phyloP scores from a whole-genome alignment of 2,329 filamentous ascomycete genomes.

The Colletotrichum tropicicola region DNA sequence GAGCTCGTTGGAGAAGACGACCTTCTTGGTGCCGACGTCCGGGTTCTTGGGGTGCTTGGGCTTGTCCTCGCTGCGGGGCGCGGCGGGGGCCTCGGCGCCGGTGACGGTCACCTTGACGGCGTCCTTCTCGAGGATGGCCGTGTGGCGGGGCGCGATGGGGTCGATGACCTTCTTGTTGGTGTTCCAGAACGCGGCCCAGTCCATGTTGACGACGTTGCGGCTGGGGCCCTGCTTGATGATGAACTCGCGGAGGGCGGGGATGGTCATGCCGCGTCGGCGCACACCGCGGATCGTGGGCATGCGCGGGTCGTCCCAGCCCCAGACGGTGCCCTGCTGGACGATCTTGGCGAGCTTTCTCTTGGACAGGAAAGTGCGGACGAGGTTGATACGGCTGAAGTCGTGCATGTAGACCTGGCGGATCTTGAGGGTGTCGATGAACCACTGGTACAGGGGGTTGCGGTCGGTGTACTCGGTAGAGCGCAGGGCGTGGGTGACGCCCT shows the following conservation, averaged over 20 bases:
- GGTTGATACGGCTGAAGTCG: conserved; percentile 88
- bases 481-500: conserved; percentile 85
- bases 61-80: conserved; percentile 75
- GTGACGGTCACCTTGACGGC: conserved; percentile 75
- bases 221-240: conserved; percentile 86
- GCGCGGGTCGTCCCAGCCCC: conserved; percentile 87
- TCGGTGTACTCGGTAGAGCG: conserved; percentile 89
- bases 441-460: conserved; percentile 86
- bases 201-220: conserved; percentile 84
- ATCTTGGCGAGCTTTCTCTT: conserved; percentile 89
- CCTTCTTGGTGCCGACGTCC: conserved; percentile 85
- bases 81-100: conserved; percentile 72
- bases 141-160: conserved; percentile 77
- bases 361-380: conserved; percentile 82
- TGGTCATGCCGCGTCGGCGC: conserved; percentile 79
- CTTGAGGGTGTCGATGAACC: conserved; percentile 80
- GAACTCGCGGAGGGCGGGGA: conserved; percentile 82
- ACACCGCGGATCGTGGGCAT: conserved; percentile 88
- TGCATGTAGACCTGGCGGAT: conserved; percentile 83
- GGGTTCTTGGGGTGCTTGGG: conserved; percentile 92
- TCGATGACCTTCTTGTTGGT: conserved; percentile 86
- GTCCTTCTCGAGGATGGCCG: conserved; percentile 75
- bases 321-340: conserved; percentile 78
- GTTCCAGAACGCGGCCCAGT: conserved; percentile 80
- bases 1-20: conserved; percentile 78